A percentile compares a stretch with the other conserved stretches of the same genome.
Conservation (phyloP, 2,329 filamentous ascomycete genomes). For the Fusarium albosuccineum region DNA sequence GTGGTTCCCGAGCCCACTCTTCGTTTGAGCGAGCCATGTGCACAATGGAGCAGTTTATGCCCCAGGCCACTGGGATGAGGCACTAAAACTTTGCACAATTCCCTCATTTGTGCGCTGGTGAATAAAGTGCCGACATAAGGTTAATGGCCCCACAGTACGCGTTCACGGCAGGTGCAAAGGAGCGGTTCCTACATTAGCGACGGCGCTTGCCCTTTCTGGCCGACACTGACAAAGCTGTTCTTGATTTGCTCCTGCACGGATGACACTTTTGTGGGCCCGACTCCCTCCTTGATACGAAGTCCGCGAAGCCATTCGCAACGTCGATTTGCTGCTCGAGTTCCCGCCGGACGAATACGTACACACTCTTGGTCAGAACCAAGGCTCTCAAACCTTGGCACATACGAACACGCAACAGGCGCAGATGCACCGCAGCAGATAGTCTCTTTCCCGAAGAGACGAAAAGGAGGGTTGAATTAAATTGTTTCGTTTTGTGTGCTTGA, state of each 20-base stretch:
- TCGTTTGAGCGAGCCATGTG: constrained; percentile 1
- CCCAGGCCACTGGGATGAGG: not conserved
- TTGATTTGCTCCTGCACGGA: constrained; percentile 19
- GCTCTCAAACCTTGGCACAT: too few species aligned
- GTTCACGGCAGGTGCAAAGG: constrained; percentile 22
- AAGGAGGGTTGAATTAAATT: not conserved
- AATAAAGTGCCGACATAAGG: constrained; percentile 21
- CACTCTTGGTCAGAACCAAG: too few species aligned
- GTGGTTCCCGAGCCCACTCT: constrained; percentile 22
- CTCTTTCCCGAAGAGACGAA: not conserved
- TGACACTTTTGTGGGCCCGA: constrained; percentile 35
- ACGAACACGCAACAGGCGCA: not conserved
- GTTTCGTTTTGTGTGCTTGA: not conserved
- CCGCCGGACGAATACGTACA: not conserved
- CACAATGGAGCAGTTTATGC: not conserved
- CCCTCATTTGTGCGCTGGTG: constrained; percentile 25
- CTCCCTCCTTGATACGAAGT: constrained; percentile 39
- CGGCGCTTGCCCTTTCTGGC: constrained; percentile 31
- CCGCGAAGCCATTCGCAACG: constrained; percentile 33
- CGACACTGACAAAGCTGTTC: constrained; percentile 15
- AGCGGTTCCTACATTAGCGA: constrained; percentile 39
- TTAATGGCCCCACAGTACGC: constrained; percentile 26
- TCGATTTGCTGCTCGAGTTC: constrained; percentile 21
- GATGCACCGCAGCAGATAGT: constrained; percentile 1
- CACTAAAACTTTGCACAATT: constrained; percentile 20